phyloP scores from a whole-genome alignment of 306 rosid species.

The Canavalia gladiata region DNA sequence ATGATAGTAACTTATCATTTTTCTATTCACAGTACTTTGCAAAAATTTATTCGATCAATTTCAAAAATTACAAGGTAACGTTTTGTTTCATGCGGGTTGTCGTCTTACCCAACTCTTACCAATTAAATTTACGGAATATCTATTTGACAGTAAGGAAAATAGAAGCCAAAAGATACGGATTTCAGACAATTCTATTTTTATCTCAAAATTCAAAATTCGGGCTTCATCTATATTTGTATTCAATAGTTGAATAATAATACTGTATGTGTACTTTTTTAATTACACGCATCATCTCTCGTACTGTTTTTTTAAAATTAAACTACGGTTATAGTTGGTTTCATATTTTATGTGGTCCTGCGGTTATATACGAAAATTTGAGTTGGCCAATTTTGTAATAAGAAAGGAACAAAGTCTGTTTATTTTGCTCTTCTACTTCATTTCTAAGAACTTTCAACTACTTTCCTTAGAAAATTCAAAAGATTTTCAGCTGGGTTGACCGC shows the following conservation, averaged over 20 bases:
- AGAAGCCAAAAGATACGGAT: constrained; percentile 41
- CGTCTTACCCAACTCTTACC: constrained; percentile 34
- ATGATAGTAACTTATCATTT: background rate
- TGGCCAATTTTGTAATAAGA: background rate
- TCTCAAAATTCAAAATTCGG: constrained; percentile 10
- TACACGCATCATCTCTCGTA: background rate
- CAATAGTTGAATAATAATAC: background rate
- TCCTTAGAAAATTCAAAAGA: constrained; percentile 38
- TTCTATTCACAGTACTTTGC: background rate
- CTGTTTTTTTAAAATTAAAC: background rate
- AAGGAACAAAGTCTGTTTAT: constrained; percentile 8
- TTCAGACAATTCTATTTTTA: constrained; percentile 17
- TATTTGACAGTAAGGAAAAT: constrained; percentile 28
- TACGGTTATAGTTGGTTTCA: background rate
- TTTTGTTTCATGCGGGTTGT: constrained; percentile 11
- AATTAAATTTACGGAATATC: constrained; percentile 23
- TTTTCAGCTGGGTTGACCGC: constrained; percentile 58
- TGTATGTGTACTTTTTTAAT: background rate
- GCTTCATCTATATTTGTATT: background rate
- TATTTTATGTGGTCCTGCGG: background rate
- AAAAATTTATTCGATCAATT: background rate
- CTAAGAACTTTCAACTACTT: constrained; percentile 14
- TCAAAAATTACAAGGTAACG: background rate
- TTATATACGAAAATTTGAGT: background rate
- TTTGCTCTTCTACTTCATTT: background rate